Base-by-base conservation (phyloP, 2,329 filamentous ascomycete species). In the Cladophialophora yegresii region DNA sequence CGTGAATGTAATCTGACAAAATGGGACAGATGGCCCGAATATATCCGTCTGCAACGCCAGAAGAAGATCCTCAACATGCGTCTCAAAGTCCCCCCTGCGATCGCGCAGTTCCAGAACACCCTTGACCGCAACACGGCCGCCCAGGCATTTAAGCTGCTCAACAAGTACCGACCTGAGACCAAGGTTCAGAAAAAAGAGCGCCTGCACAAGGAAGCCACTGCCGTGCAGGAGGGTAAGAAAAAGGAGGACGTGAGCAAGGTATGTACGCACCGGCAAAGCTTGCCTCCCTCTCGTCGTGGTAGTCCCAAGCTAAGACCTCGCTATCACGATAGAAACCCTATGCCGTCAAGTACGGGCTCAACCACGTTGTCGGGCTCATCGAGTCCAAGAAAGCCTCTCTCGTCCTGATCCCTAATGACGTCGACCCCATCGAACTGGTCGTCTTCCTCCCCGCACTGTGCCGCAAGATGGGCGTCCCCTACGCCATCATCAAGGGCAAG, bases 101-200 rank as follows among this genome's bases (percentile, higher is more conserved):
- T 99, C 75, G 88, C 93, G 74, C 95, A 99, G 86, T 99, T 98
- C 89, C 89, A 92, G 85, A 90, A 93, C 82, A 92, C 96, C 75
- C 90, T 98, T 76, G 91, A 96, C 87, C 90, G 91, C 83, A 96
- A 96, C 87, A 91, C 93, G 73, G 96, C 96, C 74, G 91, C 92
- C 76, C 93, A 98, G 85, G 86, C 91, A 72, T 95, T 99, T 87
- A 98, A 98, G 88, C 89, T 99, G 79, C 91, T 99, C 79, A 96
- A 96, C 91, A 99, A 99, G 88, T 99, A 99, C 90, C 92, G 93
- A 76, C 95, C 95, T 73, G 95, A 99, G 88, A 96, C 91, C 82
- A 98, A 97, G 89, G 84, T 86, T 75, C 93, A 98, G 89, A 99
- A 99, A 92, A 99, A 98, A 89, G 96, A 99, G 86, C 92, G 95